phyloP scores from a whole-genome alignment of 371 early-diverging fungal genomes.

The Mortierella sp. region DNA sequence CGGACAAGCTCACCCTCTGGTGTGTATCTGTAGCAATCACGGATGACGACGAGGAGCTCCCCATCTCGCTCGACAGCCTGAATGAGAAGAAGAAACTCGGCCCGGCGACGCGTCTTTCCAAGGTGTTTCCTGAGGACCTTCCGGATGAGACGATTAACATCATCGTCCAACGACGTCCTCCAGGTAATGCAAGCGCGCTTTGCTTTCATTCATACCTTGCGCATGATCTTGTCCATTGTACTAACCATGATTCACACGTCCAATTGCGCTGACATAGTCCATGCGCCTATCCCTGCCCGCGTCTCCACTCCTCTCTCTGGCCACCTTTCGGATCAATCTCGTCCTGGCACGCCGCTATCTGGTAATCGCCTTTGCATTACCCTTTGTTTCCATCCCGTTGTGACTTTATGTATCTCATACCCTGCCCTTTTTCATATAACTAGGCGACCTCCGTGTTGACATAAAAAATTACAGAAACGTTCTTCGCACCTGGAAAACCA shows the following conservation, averaged over 20 bases:
- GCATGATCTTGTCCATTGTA: background rate
- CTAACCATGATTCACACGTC: slow-evolving; percentile 1
- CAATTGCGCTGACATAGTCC: slow-evolving; percentile 10
- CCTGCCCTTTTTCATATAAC: background rate
- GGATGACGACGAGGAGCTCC: background rate
- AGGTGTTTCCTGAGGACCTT: slow-evolving; percentile 12
- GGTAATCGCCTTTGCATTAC: slow-evolving; percentile 9
- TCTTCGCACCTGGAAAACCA: slow-evolving; percentile 24
- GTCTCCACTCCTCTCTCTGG: slow-evolving; percentile 16
- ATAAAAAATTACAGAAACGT: slow-evolving; percentile 19
- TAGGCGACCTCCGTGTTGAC: slow-evolving; percentile 27
- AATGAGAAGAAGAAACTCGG: slow-evolving; percentile 13
- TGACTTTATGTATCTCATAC: background rate
- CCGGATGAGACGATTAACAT: slow-evolving; percentile 24
- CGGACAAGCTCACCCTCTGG: slow-evolving; percentile 14
- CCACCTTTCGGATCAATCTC: slow-evolving; percentile 15
- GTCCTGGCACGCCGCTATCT: slow-evolving; percentile 16
- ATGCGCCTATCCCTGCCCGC: slow-evolving; percentile 14
- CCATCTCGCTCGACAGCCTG: slow-evolving; percentile 3
- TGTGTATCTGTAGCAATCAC: background rate
- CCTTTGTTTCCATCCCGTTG: background rate
- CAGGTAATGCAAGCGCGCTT: slow-evolving; percentile 17
- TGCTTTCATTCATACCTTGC: background rate
- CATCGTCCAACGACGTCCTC: slow-evolving; percentile 22
- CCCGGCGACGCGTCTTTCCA: slow-evolving; percentile 18